A percentile compares a stretch with the other conserved stretches of the same genome.
Conservation (phyloP, 2,329 filamentous ascomycete genomes). For the Aspergillus ochraceoroseus region DNA sequence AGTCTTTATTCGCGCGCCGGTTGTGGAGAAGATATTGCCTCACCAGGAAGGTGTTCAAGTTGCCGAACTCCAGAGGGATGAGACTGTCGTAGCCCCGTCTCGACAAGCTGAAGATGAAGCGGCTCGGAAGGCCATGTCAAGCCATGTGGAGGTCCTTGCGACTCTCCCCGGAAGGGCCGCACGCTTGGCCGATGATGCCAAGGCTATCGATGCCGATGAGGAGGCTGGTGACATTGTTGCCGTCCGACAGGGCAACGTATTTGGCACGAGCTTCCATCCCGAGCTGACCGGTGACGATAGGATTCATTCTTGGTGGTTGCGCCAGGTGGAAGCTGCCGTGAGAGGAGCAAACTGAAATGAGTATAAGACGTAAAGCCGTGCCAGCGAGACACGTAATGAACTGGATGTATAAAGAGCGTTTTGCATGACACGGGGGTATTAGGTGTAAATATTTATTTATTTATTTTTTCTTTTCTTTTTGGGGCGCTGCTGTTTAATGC, state of each 20-base stretch:
- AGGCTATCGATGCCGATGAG: slow-evolving; percentile 37
- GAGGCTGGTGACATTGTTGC: slow-evolving; percentile 71
- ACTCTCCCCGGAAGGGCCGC: slow-evolving; percentile 51
- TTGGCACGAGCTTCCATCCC: slow-evolving; percentile 93
- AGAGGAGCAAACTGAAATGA: slow-evolving; percentile 25
- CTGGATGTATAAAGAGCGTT: slow-evolving; percentile 11
- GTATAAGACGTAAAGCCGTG: slow-evolving; percentile 17
- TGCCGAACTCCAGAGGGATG: slow-evolving; percentile 46
- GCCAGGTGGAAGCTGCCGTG: slow-evolving; percentile 55
- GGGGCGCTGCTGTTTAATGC: slow-evolving; percentile 22
- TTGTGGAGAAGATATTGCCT: slow-evolving; percentile 76
- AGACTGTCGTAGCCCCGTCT: slow-evolving; percentile 56
- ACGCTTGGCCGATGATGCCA: slow-evolving; percentile 45
- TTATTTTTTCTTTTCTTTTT: slow-evolving; percentile 21
- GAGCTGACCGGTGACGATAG: slow-evolving; percentile 83
- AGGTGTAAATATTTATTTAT: slow-evolving; percentile 24
- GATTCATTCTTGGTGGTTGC: slow-evolving; percentile 92
- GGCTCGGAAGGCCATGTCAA: slow-evolving; percentile 44
- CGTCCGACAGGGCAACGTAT: slow-evolving; percentile 82
- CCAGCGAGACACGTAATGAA: slow-evolving; percentile 18
- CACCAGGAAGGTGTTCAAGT: slow-evolving; percentile 49
- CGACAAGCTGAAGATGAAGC: slow-evolving; percentile 45
- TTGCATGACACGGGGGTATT: slow-evolving; percentile 27
- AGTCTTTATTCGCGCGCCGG: slow-evolving; percentile 90
- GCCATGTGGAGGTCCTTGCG: slow-evolving; percentile 56